Percentiles rank a stretch among this genome's conserved stretches.
Evolutionary conservation across 768 basidiomycete genomes (phyloP).

Genomic region (Cystofilobasidium capitatum): DNA sequence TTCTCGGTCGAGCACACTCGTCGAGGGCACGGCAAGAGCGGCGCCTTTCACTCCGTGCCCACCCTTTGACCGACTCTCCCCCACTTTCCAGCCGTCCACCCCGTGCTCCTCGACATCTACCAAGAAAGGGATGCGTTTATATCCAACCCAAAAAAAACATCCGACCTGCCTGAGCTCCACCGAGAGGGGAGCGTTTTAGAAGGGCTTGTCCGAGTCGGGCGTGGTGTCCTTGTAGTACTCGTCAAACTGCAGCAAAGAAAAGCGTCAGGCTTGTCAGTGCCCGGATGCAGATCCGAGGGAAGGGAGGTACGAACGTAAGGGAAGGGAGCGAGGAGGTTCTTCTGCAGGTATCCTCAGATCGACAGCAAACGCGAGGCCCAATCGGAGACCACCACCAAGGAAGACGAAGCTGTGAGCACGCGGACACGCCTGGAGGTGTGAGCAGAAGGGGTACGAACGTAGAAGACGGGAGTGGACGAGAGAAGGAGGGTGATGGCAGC

Average conservation of each 20-base stretch:
- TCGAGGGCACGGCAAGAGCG: neutral
- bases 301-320: neutral
- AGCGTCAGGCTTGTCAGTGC: neutral
- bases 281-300: neutral
- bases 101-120: neutral
- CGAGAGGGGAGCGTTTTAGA: conserved; percentile 9
- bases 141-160: neutral
- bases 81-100: neutral
- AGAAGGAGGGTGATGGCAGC: conserved; percentile 21
- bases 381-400: neutral
- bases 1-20: too few species aligned
- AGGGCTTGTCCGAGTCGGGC: conserved; percentile 27
- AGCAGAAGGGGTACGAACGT: conserved; percentile 8
- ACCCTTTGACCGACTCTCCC: neutral
- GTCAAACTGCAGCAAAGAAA: neutral
- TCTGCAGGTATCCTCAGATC: conserved; percentile 2
- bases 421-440: neutral
- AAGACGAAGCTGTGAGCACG: neutral
- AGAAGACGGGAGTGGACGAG: conserved; percentile 25
- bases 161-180: neutral
- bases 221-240: conserved; percentile 24
- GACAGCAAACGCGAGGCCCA: neutral
- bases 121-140: neutral
- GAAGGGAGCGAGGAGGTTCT: conserved; percentile 1
- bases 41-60: neutral